These are phyloP conservation scores for Vitellaria paradoxa DNA, from an alignment of 179 eudicot species.

Conservation along the genomic window DNA sequence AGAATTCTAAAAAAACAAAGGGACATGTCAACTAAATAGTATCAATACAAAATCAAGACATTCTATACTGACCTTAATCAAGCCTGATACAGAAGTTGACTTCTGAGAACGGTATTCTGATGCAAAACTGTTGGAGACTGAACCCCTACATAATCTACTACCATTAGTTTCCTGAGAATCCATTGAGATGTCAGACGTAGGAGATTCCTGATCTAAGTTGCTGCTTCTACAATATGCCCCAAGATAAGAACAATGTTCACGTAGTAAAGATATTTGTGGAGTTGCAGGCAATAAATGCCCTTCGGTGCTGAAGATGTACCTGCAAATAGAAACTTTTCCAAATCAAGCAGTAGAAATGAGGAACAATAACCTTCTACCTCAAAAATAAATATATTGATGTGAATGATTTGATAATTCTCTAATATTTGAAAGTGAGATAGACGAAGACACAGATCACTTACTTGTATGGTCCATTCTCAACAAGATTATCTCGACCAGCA, in stretches of 20 bases:
- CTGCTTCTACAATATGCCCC: conserved; percentile 77
- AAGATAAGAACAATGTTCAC: conserved; percentile 76
- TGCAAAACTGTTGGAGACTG: conserved; percentile 29
- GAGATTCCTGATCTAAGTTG: conserved; percentile 35
- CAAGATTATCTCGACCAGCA: conserved; percentile 91
- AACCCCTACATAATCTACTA: conserved; percentile 32
- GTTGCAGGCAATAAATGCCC: conserved; percentile 92
- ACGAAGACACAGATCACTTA: conserved; percentile 30
- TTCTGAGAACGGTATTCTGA: conserved; percentile 32
- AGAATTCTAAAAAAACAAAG: neutral
- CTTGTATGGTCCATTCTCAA: conserved; percentile 97
- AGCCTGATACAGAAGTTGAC: conserved; percentile 45
- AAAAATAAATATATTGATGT: neutral
- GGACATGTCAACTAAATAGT: neutral
- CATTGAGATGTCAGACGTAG: conserved; percentile 29
- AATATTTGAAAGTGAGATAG: neutral
- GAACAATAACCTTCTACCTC: neutral
- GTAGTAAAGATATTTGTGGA: conserved; percentile 79
- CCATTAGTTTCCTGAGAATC: conserved; percentile 44
- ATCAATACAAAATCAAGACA: neutral
- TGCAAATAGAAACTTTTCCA: conserved; percentile 23
- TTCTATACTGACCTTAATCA: conserved; percentile 64
- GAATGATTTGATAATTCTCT: neutral
- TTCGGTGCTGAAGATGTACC: conserved; percentile 95
- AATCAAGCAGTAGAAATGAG: neutral